These are phyloP conservation scores for Penicillium verrucosum DNA, from an alignment of 2,329 filamentous ascomycete species.

Conservation along the genomic window DNA sequence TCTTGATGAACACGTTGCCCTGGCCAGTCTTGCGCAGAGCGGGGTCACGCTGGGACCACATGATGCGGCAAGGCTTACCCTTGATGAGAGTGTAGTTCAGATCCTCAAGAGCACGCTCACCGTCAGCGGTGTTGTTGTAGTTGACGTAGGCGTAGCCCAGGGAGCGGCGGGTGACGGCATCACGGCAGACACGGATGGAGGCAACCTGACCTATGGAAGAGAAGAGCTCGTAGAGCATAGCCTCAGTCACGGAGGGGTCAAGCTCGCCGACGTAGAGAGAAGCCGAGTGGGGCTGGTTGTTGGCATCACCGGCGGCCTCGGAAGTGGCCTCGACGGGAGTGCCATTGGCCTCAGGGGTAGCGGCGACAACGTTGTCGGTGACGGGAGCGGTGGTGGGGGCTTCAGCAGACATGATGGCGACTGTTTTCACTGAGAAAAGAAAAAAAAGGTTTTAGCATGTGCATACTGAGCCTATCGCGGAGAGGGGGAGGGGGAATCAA, in stretches of 20 bases:
- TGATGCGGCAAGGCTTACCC: slow-evolving; percentile 97
- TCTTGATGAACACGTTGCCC: slow-evolving; percentile 99
- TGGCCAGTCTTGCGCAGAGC: slow-evolving; percentile 98
- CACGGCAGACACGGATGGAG: slow-evolving; percentile 98
- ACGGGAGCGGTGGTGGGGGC: slow-evolving; percentile 70
- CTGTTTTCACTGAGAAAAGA: slow-evolving; percentile 56
- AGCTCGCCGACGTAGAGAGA: slow-evolving; percentile 99
- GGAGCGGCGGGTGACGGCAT: slow-evolving; percentile 96
- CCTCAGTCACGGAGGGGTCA: slow-evolving; percentile 95
- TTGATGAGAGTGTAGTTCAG: slow-evolving; percentile 99
- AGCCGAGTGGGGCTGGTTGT: slow-evolving; percentile 84
- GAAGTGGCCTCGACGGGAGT: slow-evolving; percentile 60
- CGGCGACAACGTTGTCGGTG: slow-evolving; percentile 57
- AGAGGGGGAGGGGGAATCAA: slow-evolving; percentile 9
- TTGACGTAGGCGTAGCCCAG: slow-evolving; percentile 99
- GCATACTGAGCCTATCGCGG: slow-evolving; percentile 1
- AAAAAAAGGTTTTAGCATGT: slow-evolving; percentile 17
- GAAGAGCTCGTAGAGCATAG: slow-evolving; percentile 99
- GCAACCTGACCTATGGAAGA: slow-evolving; percentile 98
- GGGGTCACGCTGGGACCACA: slow-evolving; percentile 99
- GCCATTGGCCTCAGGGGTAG: slow-evolving; percentile 57
- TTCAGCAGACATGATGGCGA: slow-evolving; percentile 75
- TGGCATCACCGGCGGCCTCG: slow-evolving; percentile 50
- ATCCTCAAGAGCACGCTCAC: slow-evolving; percentile 97
- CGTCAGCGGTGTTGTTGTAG: slow-evolving; percentile 96